A percentile compares a stretch with the other conserved stretches of the same genome.
phyloP scores from a whole-genome alignment of 164 flowering plant genomes.

The Dillenia suffruticosa region DNA sequence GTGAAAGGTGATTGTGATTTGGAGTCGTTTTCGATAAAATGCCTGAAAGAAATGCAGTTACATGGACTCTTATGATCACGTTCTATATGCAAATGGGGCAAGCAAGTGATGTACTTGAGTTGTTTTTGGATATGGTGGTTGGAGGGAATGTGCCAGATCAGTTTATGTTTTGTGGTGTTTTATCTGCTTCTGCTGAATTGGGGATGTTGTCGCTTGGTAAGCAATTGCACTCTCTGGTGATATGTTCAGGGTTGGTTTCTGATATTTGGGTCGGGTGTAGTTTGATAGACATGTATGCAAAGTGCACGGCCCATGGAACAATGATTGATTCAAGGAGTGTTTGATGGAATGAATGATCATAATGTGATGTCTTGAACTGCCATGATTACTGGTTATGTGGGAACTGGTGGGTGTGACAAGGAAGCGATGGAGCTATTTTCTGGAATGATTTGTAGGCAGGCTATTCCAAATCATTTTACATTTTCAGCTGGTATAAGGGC shows the following conservation, averaged over 20 bases:
- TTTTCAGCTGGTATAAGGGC: conserved; percentile 70
- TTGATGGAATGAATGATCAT: conserved; percentile 57
- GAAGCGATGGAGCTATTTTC: conserved; percentile 60
- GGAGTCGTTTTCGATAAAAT: conserved; percentile 65
- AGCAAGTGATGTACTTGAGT: conserved; percentile 36
- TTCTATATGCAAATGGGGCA: conserved; percentile 60
- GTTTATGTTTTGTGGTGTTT: conserved; percentile 54
- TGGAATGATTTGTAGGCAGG: conserved; percentile 43
- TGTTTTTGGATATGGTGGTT: conserved; percentile 61
- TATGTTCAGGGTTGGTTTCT: conserved; percentile 38
- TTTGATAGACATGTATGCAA: conserved; percentile 80
- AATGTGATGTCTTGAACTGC: conserved; percentile 95
- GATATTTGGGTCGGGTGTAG: conserved; percentile 79
- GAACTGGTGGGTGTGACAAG: conserved; percentile 38
- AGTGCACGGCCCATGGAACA: conserved; percentile 40
- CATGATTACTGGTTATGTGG: conserved; percentile 69
- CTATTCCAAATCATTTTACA: conserved; percentile 72
- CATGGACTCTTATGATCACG: conserved; percentile 82
- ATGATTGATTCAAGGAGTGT: conserved; percentile 51
- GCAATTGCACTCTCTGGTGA: conserved; percentile 60
- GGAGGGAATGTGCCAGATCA: conserved; percentile 48
- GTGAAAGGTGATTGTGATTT: conserved; percentile 50
- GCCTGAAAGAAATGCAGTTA: conserved; percentile 60
- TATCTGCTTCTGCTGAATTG: conserved; percentile 66
- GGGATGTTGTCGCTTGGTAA: conserved; percentile 41